Evolutionary conservation across 208 protist species (phyloP).

Genomic region (Blastocrithidia nonstop): DNA sequence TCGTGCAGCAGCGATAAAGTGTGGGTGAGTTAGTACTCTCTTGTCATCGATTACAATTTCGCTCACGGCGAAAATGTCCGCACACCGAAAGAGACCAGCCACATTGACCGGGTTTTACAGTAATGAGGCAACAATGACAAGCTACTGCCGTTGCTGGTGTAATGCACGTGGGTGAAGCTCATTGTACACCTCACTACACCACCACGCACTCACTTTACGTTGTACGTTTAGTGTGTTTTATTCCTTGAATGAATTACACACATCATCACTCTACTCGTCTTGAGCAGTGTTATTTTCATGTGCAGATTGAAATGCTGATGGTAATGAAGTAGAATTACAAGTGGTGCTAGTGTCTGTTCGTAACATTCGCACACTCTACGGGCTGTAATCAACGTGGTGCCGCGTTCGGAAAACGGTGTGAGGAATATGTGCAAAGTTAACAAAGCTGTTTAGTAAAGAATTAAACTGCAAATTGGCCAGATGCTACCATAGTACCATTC

Average conservation of each 20-base stretch:
- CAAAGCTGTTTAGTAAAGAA: constrained; percentile 19
- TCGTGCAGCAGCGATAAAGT: constrained; percentile 76
- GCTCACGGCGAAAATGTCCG: constrained; percentile 79
- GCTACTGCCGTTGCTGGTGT: constrained; percentile 25
- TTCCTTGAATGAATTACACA: no score
- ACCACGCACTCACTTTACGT: constrained; percentile 81
- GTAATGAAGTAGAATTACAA: not conserved
- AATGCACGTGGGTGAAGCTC: constrained; percentile 77
- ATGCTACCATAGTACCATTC: constrained; percentile 30
- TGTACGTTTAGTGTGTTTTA: no score
- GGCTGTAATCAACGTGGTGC: constrained; percentile 69
- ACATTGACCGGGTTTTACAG: constrained; percentile 84
- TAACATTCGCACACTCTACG: constrained; percentile 36
- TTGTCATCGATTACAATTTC: constrained; percentile 50
- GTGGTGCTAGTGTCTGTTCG: constrained; percentile 12
- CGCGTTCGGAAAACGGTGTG: constrained; percentile 32
- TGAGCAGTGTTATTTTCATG: no score
- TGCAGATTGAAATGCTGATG: constrained; percentile 4
- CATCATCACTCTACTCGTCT: no score
- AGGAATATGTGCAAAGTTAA: constrained; percentile 37
- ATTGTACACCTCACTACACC: constrained; percentile 72
- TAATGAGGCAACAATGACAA: constrained; percentile 74
- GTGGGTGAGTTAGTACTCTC: constrained; percentile 71
- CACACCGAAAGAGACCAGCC: constrained; percentile 77
- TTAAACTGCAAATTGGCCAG: constrained; percentile 5